These are phyloP conservation scores for Neoboletus brunneissimus DNA, from an alignment of 768 basidiomycete species.

Conservation along the genomic window DNA sequence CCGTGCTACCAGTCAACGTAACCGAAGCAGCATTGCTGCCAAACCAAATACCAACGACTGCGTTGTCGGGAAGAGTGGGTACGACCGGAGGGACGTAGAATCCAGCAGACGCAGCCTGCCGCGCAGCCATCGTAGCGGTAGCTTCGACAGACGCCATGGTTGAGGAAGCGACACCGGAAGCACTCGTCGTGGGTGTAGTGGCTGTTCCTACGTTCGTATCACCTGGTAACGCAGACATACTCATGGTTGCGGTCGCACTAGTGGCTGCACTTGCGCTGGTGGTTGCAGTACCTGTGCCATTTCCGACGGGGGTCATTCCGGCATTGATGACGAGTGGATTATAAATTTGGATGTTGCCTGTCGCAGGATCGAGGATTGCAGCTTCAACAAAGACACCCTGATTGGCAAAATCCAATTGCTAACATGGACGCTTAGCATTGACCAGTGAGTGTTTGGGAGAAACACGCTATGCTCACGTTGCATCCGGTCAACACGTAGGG, in stretches of 20 bases:
- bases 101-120: constrained; percentile 17
- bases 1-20: constrained; percentile 23
- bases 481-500: constrained; percentile 29
- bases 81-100: constrained; percentile 22
- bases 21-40: constrained; percentile 26
- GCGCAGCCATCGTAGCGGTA: neutral
- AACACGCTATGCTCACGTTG: constrained; percentile 14
- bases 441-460: neutral
- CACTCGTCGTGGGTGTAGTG: neutral
- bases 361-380: constrained; percentile 29
- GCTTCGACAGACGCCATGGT: neutral
- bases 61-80: constrained; percentile 23
- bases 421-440: neutral
- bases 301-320: constrained; percentile 22
- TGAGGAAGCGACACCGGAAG: neutral
- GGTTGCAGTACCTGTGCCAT: neutral
- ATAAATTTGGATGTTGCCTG: constrained; percentile 27
- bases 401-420: constrained; percentile 30
- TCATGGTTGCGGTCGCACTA: neutral
- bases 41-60: constrained; percentile 29
- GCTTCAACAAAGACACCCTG: constrained; percentile 27
- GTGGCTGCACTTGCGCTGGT: neutral
- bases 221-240: neutral
- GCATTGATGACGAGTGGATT: constrained; percentile 30
- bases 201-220: neutral